Evolutionary conservation across 352 stramenopile genomes (phyloP).

Genomic region (Phytopythium vexans): DNA sequence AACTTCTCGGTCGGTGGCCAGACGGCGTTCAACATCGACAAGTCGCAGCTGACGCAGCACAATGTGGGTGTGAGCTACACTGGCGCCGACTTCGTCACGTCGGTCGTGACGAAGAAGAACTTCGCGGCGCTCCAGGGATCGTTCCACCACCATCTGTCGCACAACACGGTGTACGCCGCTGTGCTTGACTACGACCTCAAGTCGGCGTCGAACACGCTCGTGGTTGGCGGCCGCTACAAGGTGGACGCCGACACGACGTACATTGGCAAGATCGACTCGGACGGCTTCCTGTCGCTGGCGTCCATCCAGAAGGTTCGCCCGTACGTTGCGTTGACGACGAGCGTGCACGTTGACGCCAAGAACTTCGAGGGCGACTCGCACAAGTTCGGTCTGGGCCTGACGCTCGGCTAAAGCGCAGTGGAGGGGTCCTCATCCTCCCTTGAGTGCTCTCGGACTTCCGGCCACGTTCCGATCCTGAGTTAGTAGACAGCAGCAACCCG

Average conservation of each 20-base stretch:
- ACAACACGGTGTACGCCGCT: conserved; percentile 73
- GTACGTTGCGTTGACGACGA: conserved; percentile 70
- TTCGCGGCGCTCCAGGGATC: conserved; percentile 70
- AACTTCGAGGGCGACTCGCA: conserved; percentile 84
- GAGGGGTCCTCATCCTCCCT: too few species aligned
- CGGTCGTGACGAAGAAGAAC: conserved; percentile 82
- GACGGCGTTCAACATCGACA: conserved; percentile 78
- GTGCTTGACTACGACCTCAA: conserved; percentile 85
- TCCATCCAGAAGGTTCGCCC: conserved; percentile 79
- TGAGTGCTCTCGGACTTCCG: too few species aligned
- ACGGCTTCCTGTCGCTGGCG: conserved; percentile 72
- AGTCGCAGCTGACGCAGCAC: conserved; percentile 75
- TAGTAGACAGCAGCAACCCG: too few species aligned
- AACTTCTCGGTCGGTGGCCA: conserved; percentile 68
- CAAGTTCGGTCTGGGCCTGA: conserved; percentile 83
- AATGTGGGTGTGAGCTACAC: conserved; percentile 73
- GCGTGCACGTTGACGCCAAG: conserved; percentile 81
- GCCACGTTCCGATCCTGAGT: too few species aligned
- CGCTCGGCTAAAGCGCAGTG: conserved; percentile 50
- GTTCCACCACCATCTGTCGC: conserved; percentile 81
- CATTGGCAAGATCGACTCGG: conserved; percentile 80
- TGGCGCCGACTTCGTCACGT: conserved; percentile 63
- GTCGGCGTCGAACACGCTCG: conserved; percentile 75
- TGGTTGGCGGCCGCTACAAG: conserved; percentile 75
- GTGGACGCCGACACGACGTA: conserved; percentile 74